phyloP scores from a whole-genome alignment of 331 rosid genomes.

The Telfairia occidentalis region DNA sequence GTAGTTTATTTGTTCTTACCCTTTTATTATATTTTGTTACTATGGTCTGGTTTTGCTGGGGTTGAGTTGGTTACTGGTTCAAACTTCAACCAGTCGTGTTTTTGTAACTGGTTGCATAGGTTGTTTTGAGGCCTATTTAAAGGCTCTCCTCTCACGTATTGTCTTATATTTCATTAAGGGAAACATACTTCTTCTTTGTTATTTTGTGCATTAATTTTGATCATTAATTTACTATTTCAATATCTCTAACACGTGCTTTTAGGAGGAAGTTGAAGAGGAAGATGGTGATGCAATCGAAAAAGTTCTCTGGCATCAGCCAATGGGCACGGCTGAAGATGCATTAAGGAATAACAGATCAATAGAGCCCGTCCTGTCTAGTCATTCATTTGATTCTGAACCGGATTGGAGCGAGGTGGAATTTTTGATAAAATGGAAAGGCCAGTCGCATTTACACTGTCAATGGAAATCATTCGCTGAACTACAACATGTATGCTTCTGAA shows the following conservation, averaged over 20 bases:
- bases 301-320: conserved; percentile 98
- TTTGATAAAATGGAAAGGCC: conserved; percentile 98
- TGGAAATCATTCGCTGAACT: conserved; percentile 91
- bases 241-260: conserved; percentile 16
- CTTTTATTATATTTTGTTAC: background rate
- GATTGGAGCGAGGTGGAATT: conserved; percentile 88
- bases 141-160: background rate
- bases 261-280: conserved; percentile 96
- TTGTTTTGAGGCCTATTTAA: background rate
- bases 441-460: conserved; percentile 94
- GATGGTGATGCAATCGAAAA: conserved; percentile 89
- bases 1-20: background rate
- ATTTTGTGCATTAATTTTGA: background rate
- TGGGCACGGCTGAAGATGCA: conserved; percentile 85
- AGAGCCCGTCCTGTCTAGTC: conserved; percentile 66
- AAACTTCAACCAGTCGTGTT: background rate
- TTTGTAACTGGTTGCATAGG: background rate
- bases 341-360: conserved; percentile 54
- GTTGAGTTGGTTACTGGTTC: background rate
- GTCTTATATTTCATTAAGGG: background rate
- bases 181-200: background rate
- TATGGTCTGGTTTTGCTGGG: background rate
- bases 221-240: conserved; percentile 1
- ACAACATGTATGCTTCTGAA: conserved; percentile 54
- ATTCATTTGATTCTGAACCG: conserved; percentile 65